Base-by-base conservation (phyloP, 2,329 filamentous ascomycete genomes). In the Penicillium verrucosum region DNA sequence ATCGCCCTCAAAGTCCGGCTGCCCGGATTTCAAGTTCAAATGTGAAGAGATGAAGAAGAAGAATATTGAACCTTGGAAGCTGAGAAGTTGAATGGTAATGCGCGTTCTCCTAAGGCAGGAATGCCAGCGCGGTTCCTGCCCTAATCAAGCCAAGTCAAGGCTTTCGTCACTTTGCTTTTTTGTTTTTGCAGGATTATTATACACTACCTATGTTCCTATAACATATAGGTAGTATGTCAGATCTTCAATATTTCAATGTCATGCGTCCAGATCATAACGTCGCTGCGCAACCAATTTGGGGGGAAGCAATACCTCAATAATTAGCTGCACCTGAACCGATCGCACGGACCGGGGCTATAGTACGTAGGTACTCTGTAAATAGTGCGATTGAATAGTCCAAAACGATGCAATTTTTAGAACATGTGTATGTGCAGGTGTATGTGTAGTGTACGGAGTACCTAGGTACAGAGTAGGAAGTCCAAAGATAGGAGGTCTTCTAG, bases 221-320 rank as follows among this genome's bases (percentile, higher is more conserved):
- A 18, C 21, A 5, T 32, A 14, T 32, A 14, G n/a, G 8, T 21
- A 3, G 30, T 29, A 36, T 51, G 30, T 45, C 30, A 45, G 29
- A 29, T 30, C 25, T 25, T 32, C 29, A 36, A 51, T 51, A 51
- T 25, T 32, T 12, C n/a, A 40, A 30, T 40, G 18, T 18, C 32
- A 49, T 3, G 5, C 21, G 23, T 14, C 34, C 25, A 18, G 11
- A 21, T 36, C 21, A 18, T 14, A 27, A 36, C n/a, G 8, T 46
- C 43, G 16, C 37, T 25, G 37, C 10, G 37, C 48, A 43, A 50
- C 18, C 18, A 18, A 21, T 16, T 41, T 7, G 47, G 37, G 27
- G 32, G 46, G 30, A 34, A 14, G 48, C 37, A 43, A 43, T 43
- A 51, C 48, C 48, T 42, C 48, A 42, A 51, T 51, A 42, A 41